phyloP scores from a whole-genome alignment of 192 early-diverging fungal species.

The Backusella liffmaniae region DNA sequence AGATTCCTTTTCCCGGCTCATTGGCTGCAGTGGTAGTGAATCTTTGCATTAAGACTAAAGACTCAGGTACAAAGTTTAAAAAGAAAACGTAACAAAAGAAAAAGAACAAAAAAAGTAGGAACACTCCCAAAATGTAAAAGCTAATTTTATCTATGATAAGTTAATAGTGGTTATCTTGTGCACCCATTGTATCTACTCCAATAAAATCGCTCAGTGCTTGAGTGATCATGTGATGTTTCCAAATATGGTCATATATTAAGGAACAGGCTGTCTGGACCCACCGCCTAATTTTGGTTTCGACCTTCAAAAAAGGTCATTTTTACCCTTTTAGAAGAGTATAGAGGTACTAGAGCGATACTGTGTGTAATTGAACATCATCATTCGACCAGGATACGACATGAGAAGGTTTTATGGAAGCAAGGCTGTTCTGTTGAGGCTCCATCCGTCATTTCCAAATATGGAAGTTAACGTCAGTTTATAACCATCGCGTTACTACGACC shows the following conservation, averaged over 20 bases:
- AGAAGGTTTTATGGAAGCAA: too few species aligned
- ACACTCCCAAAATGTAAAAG: neutral
- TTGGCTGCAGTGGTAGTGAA: conserved; percentile 14
- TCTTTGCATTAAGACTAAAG: neutral
- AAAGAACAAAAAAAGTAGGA: neutral
- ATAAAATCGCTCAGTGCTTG: neutral
- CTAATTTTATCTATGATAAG: neutral
- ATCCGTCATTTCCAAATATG: neutral
- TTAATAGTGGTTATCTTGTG: neutral
- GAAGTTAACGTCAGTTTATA: neutral
- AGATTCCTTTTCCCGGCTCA: conserved; percentile 31
- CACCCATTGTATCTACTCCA: neutral
- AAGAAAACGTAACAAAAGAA: neutral
- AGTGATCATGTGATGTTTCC: neutral
- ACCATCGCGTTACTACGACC: neutral
- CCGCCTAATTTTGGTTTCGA: too few species aligned
- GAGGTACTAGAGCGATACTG: too few species aligned
- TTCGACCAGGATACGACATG: too few species aligned
- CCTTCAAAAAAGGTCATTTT: too few species aligned
- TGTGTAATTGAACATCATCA: too few species aligned
- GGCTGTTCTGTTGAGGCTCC: neutral
- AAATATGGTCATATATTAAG: neutral
- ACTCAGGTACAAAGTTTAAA: neutral
- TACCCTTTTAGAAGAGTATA: too few species aligned
- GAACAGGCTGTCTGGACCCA: neutral